Evolutionary conservation across 176 grass and related monocot species (phyloP), one percentile per base, ranked within the genome.

Genomic region (Poa pratensis): DNA sequence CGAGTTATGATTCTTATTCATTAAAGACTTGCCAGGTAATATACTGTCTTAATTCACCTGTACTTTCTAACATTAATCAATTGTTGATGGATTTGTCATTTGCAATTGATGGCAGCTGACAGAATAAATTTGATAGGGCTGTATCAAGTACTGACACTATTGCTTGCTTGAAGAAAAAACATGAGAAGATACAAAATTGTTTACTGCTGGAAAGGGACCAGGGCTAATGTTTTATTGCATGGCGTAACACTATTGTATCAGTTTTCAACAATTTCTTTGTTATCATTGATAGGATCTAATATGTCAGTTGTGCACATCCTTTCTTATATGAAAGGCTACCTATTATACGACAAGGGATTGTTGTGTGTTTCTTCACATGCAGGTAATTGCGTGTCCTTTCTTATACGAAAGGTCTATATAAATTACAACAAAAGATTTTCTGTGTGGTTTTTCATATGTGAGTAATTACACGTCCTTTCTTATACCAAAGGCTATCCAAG

Each of bases 81-180:
- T 7, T 11, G 6, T 20, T 74, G 57, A n/a, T 43, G 7, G 52
- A 28, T 61, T 22, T 60, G 0, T 60, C n/a, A 11, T 60, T 57
- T 57, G 35, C 14, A 71, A 35, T 14, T 13, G 24, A 62, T 63
- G 24, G 0, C 60, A 60, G n/a, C 57, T 28, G 60, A 63, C 23
- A 15, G 24, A 13, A 6, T 28, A 63, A 63, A 63, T 15, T 61
- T 61, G 12, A 63, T 63, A 28, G 24, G 4, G 59, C 7, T 57
- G 7, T 57, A 60, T n/a, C 23, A 62, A 59, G n/a, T 16, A 30
- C 30, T 58, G 35, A 77, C 5, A 22, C 9, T 55, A 9, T 57
- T 77, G 18, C 26, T 77, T 78, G 57, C 32, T 59, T 42, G 20
- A 78, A 78, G 19, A 35, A 78, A 78, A 7, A 42, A 59, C 26